phyloP scores from a whole-genome alignment of 129 eudicot genomes.

The Apium graveolens region DNA sequence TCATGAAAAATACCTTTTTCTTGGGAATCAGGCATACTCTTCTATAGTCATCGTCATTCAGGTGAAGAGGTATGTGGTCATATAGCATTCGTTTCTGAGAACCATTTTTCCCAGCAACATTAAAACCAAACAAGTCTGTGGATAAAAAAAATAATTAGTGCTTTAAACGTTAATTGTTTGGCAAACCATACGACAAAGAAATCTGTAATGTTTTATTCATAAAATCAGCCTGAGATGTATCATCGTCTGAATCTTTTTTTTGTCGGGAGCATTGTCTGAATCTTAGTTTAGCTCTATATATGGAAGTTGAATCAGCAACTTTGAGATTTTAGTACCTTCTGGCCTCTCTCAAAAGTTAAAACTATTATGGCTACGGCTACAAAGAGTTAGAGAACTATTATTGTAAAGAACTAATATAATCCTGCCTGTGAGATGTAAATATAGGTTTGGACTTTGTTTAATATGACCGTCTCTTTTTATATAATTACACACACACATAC shows the following conservation, averaged over 20 bases:
- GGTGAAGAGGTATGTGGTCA: slow-evolving; percentile 46
- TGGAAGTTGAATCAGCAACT: background rate
- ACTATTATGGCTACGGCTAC: background rate
- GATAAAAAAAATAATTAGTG: background rate
- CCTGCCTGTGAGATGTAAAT: background rate
- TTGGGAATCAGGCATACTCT: slow-evolving; percentile 48
- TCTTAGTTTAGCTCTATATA: background rate
- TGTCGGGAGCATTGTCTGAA: no score
- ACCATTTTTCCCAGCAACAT: slow-evolving; percentile 16
- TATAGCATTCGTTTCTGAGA: slow-evolving; percentile 26
- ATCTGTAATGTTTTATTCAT: background rate
- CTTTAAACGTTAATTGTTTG: background rate
- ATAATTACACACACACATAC: background rate
- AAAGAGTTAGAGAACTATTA: background rate
- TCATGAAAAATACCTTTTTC: background rate
- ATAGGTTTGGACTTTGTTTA: background rate
- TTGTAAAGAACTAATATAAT: background rate
- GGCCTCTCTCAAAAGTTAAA: background rate
- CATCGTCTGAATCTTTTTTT: background rate
- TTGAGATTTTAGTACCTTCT: background rate
- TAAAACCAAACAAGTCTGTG: slow-evolving; percentile 18
- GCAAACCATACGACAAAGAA: background rate
- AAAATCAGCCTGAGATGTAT: background rate
- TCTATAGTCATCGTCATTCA: slow-evolving; percentile 51
- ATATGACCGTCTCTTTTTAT: background rate